Percentiles rank a stretch among this genome's conserved stretches.
phyloP scores from a whole-genome alignment of 225 moss, liverwort and hornwort species.

The Bryoerythrophyllum caledonicum region DNA sequence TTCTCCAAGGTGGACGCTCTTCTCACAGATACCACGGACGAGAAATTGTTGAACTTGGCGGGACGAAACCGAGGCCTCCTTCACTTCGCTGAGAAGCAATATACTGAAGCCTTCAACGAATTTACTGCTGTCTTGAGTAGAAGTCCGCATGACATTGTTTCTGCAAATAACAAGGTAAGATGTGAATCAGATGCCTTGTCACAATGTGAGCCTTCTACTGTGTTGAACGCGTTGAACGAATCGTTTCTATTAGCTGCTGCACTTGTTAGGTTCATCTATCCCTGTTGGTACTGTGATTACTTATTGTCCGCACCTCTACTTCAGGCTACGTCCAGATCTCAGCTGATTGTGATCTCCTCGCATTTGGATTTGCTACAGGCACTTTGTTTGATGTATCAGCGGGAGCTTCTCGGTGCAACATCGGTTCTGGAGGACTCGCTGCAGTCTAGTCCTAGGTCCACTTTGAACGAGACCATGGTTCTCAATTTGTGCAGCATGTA shows the following conservation, averaged over 20 bases:
- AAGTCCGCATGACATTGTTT: slow-evolving; percentile 79
- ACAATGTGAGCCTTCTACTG: neutral
- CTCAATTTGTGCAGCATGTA: slow-evolving; percentile 98
- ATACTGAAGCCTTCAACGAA: slow-evolving; percentile 80
- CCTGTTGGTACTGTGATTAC: neutral
- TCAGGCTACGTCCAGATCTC: neutral
- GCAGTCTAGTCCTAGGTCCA: slow-evolving; percentile 73
- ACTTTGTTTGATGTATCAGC: slow-evolving; percentile 96
- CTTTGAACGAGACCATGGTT: slow-evolving; percentile 86
- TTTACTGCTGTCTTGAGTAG: slow-evolving; percentile 74
- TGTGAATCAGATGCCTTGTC: neutral
- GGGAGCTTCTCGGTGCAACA: slow-evolving; percentile 93
- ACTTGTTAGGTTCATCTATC: neutral
- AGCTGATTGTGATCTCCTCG: neutral
- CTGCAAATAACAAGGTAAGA: slow-evolving; percentile 92
- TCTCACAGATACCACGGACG: slow-evolving; percentile 58
- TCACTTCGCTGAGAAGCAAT: slow-evolving; percentile 93
- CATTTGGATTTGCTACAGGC: slow-evolving; percentile 58
- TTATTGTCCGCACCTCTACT: neutral
- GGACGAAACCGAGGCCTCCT: slow-evolving; percentile 91
- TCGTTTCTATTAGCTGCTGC: slow-evolving; percentile 10
- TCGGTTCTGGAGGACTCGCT: slow-evolving; percentile 82
- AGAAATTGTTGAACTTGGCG: slow-evolving; percentile 58
- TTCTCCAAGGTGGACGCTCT: slow-evolving; percentile 82
- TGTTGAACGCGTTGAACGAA: neutral